Evolutionary conservation across 352 stramenopile species (phyloP).

Genomic region (Hyaloperonospora brassicae): DNA sequence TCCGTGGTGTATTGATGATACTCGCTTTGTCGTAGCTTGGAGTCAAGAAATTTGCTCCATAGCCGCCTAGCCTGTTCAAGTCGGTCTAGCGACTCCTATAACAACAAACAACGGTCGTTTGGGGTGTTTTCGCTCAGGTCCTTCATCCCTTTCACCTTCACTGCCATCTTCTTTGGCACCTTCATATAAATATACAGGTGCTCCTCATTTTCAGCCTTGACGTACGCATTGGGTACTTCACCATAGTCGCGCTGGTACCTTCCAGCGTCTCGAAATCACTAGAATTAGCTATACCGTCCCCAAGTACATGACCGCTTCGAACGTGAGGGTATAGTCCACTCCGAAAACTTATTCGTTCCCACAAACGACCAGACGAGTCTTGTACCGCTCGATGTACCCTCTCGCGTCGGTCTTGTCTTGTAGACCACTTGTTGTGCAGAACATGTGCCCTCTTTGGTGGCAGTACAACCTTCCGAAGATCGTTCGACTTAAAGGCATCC

Average conservation of each 20-base stretch:
- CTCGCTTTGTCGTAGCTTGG: slow-evolving; percentile 6
- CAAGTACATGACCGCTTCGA: background rate
- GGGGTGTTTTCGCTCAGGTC: background rate
- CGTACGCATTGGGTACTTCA: background rate
- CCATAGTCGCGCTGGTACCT: slow-evolving; percentile 1
- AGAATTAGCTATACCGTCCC: background rate
- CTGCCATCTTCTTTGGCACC: slow-evolving; percentile 10
- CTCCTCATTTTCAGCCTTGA: slow-evolving; percentile 9
- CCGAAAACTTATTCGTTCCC: background rate
- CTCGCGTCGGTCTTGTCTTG: background rate
- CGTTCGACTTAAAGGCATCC: background rate
- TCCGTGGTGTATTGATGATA: slow-evolving; percentile 23
- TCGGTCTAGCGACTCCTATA: slow-evolving; percentile 8
- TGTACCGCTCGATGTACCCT: background rate
- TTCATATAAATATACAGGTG: slow-evolving; percentile 19
- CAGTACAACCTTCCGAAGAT: background rate
- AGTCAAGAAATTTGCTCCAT: slow-evolving; percentile 15
- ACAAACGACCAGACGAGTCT: background rate
- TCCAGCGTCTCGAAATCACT: background rate
- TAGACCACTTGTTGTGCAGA: background rate
- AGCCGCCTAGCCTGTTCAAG: slow-evolving; percentile 3
- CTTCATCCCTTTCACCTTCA: background rate
- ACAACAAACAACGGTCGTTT: background rate
- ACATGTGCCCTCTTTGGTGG: background rate
- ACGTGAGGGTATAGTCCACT: background rate